Base-by-base conservation (phyloP, 352 stramenopile genomes). In the Phytophthora pistaciae region DNA sequence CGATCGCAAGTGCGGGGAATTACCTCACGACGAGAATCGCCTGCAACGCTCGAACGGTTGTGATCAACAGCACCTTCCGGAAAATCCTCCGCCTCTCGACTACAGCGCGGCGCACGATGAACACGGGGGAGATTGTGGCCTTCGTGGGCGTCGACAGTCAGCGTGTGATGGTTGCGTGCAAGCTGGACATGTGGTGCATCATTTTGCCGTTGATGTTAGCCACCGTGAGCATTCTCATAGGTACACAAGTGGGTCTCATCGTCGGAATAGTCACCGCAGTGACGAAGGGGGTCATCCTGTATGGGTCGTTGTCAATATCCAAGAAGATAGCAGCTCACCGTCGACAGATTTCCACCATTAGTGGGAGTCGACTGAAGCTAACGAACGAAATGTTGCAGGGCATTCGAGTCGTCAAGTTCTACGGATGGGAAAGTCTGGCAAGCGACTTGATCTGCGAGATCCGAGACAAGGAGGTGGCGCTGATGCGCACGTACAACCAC, bases 301-400 rank as follows among this genome's bases (percentile, higher is more conserved):
- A 18, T 5, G 42, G 56, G 1, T 55, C 64, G 0, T 44, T 64
- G 10, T 44, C 31, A 3, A 57, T 56, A 16, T 63, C 55, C 6
- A 56, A 40, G 33, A 57, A 50, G 3, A 69, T 72, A 31, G 70
- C 60, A 6, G n/a, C 29, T 3, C 52, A 67, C 10, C 75, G 70
- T 2, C 64, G 56, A 1, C 46, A 50, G 6, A 58, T 79, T 3
- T 63, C 75, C 0, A 60, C 21, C 5, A 48, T 73, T 21, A 86
- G 95, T 2, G 77, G 68, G 3, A 76, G 90, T 13, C 83, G 96
- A 5, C 82, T 99, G 7, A 96, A 98, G 68, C 80, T 98, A 57
- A 94, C 96, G 23, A 97, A 94, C 67, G 95, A 98, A 74, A 88
- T 97, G 36, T 75, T 99, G 3, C 70, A 87, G 18, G 95, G 93